Percentiles rank a stretch among this genome's conserved stretches.
Conservation (phyloP, 2,329 filamentous ascomycete species). For the Xylariaceae sp. region DNA sequence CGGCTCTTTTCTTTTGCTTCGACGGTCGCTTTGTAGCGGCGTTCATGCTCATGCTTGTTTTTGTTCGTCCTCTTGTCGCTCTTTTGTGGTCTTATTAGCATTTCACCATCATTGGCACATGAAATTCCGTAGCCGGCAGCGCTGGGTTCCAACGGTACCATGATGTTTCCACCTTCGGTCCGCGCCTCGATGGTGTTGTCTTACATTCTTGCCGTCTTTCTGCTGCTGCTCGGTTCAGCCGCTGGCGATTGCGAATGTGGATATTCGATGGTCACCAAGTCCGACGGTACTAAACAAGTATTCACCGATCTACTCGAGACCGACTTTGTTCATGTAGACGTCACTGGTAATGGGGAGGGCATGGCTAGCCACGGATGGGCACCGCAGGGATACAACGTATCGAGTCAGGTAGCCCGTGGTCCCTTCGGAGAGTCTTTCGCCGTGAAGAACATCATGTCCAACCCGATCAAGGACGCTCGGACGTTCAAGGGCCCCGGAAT, state of each 20-base stretch:
- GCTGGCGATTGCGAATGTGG: slow-evolving; percentile 65
- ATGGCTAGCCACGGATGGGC: slow-evolving; percentile 47
- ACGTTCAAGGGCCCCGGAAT: slow-evolving; percentile 43
- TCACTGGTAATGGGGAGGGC: slow-evolving; percentile 43
- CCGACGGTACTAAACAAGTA: slow-evolving; percentile 39
- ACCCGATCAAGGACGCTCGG: slow-evolving; percentile 41
- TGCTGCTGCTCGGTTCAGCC: slow-evolving; percentile 22
- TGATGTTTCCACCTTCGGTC: slow-evolving; percentile 4
- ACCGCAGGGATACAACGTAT: slow-evolving; percentile 63
- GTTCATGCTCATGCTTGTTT: slow-evolving; percentile 2
- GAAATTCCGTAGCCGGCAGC: neutral
- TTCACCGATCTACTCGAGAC: slow-evolving; percentile 70
- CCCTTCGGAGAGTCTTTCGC: slow-evolving; percentile 62
- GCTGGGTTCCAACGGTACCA: slow-evolving; percentile 3
- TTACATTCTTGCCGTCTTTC: slow-evolving; percentile 13
- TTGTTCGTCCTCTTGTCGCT: slow-evolving; percentile 9
- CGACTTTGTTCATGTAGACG: slow-evolving; percentile 59
- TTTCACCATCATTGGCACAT: slow-evolving; percentile 2
- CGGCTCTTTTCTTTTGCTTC: neutral
- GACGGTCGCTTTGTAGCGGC: neutral
- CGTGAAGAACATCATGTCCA: slow-evolving; percentile 53
- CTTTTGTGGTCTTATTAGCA: slow-evolving; percentile 4
- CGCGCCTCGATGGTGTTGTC: slow-evolving; percentile 8
- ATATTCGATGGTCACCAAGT: slow-evolving; percentile 54
- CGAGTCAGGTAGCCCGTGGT: slow-evolving; percentile 54